Evolutionary conservation across 208 protist genomes (phyloP), one percentile per base, ranked within the genome.

Genomic region (Leishmania tropica): DNA sequence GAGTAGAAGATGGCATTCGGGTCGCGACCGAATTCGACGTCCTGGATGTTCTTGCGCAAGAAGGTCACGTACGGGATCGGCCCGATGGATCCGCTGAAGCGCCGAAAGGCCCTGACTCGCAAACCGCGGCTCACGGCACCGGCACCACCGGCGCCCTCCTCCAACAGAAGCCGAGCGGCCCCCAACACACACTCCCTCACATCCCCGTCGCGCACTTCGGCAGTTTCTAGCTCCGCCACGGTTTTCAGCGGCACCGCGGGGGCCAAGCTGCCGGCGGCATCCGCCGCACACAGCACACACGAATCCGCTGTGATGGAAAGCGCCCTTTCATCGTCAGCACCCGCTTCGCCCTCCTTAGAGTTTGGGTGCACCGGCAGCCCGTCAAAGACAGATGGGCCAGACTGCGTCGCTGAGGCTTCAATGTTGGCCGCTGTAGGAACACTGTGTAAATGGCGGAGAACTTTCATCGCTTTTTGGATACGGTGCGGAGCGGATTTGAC

Each of bases 41-140:
- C 75, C 80, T 92, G 84, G 85, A 97, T 95, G 71, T 54, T 81
- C 51, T 81, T 87, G 62, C 94, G 90, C 19, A 86, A 70, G 75
- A 96, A 93, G 24, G 94, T 96, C 68, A 95, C 80, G 79, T 83
- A 97, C 51, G 92, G 92, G 19, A 97, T 83, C 19, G 87, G 88
- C 7, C 88, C 91, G 60, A 90, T 83, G 5, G 83, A 85, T 5
- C 45, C 70, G 35, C 0, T 45, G 58, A 54, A 78, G 35, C 0
- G 21, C 3, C 58, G 68, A 2, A 85, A 64, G 3, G 15, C 35
- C 11, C 28, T 51, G 7, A 48, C 21, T 17, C 47, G 47, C 40
- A 8, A 10, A 1, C 19, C 65, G 3, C 31, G 35, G 10, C 10
- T 35, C 31, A 1, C 24, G 0, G 35, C 11, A 11, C 1, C 65